Percentiles rank a stretch among this genome's conserved stretches.
phyloP scores from a whole-genome alignment of 306 rosid genomes.

The Carpinus viminea region DNA sequence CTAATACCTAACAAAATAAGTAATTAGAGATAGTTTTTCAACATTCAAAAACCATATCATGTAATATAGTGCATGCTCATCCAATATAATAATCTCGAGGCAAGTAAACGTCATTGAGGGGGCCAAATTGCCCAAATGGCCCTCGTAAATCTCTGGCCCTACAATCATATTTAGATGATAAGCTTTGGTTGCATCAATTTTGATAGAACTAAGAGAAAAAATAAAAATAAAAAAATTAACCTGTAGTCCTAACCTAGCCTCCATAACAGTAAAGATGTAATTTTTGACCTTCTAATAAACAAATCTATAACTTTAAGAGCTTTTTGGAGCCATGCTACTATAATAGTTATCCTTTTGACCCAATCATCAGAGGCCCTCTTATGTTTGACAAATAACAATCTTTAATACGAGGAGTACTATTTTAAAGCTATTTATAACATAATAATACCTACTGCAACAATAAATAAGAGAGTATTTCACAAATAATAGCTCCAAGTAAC shows the following conservation, averaged over 20 bases:
- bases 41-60: conserved; percentile 2
- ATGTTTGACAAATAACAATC: background rate
- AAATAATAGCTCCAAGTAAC: background rate
- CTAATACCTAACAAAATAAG: background rate
- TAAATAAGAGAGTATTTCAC: background rate
- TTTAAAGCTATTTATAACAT: background rate
- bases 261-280: background rate
- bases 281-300: background rate
- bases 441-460: too few species aligned
- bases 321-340: background rate
- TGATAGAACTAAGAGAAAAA: background rate
- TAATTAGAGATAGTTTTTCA: background rate
- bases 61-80: conserved; percentile 37
- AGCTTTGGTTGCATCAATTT: background rate
- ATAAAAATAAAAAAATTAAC: background rate
- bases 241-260: background rate
- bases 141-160: conserved; percentile 65
- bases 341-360: background rate
- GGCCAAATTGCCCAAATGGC: conserved; percentile 74
- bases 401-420: background rate
- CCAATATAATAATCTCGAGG: conserved; percentile 85
- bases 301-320: background rate
- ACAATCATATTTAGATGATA: conserved; percentile 21
- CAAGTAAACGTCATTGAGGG: conserved; percentile 71
- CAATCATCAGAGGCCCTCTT: background rate